Conservation (phyloP, 306 rosid species). For the Nissolia schottii region DNA sequence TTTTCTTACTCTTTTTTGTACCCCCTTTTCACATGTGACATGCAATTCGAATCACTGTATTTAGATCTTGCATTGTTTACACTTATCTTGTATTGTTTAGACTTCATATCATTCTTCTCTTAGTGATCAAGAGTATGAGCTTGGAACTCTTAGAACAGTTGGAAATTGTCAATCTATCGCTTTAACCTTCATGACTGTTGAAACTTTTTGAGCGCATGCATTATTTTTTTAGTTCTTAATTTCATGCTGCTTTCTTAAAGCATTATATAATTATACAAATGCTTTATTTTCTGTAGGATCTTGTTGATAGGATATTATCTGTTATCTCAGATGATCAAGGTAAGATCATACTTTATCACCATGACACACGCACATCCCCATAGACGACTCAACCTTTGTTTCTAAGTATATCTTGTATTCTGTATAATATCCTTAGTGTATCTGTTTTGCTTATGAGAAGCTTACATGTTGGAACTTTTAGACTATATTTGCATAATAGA, state of each 20-base stretch:
- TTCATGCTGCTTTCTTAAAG: background rate
- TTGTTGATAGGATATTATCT: conserved; percentile 72
- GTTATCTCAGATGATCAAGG: conserved; percentile 85
- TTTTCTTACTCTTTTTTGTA: background rate
- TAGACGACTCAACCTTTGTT: background rate
- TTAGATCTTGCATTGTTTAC: background rate
- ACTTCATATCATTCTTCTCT: background rate
- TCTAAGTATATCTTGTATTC: background rate
- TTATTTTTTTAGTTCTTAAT: background rate
- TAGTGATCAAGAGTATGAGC: background rate
- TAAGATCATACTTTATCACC: conserved; percentile 25
- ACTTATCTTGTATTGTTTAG: background rate
- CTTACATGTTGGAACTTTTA: background rate
- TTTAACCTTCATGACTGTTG: background rate
- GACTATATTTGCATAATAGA: background rate
- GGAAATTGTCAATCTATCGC: background rate
- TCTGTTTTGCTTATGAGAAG: background rate
- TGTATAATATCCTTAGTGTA: background rate
- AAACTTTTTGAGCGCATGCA: background rate
- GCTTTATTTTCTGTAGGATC: conserved; percentile 62
- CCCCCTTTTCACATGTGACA: background rate
- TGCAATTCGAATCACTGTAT: background rate
- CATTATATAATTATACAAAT: conserved; percentile 7
- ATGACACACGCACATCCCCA: background rate
- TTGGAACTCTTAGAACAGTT: background rate